A percentile compares a stretch with the other conserved stretches of the same genome.
These are phyloP conservation scores for Hygrophoropsis aurantiaca DNA, from an alignment of 768 basidiomycete genomes.

Conservation along the genomic window DNA sequence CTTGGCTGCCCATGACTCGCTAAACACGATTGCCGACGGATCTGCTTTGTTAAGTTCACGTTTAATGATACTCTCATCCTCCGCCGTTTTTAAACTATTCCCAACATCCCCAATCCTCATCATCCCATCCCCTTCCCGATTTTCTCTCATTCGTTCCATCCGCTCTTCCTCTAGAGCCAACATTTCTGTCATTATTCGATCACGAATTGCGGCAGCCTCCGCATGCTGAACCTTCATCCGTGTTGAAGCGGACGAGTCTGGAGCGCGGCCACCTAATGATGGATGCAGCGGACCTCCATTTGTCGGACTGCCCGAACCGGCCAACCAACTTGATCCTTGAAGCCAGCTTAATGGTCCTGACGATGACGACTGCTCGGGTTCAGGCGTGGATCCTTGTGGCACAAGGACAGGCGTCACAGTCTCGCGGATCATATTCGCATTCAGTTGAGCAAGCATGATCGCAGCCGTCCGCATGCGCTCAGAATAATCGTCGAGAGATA, in stretches of 20 bases:
- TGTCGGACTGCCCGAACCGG: conserved; percentile 15
- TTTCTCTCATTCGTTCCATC: conserved; percentile 87
- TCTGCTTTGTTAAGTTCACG: conserved; percentile 92
- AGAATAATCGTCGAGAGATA: conserved; percentile 96
- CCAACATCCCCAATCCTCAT: conserved; percentile 54
- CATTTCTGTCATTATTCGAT: conserved; percentile 99
- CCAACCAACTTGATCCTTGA: conserved; percentile 56
- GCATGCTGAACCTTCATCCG: conserved; percentile 76
- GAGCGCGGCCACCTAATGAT: conserved; percentile 25
- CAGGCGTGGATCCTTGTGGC: conserved; percentile 7
- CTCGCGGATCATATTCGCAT: conserved; percentile 72
- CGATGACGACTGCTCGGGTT: conserved; percentile 8
- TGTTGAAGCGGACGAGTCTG: conserved; percentile 31
- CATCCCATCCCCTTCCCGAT: conserved; percentile 64
- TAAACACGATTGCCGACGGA: conserved; percentile 93
- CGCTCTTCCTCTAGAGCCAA: conserved; percentile 93
- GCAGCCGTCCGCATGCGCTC: conserved; percentile 98
- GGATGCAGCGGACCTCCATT: conserved; percentile 30
- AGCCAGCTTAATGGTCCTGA: conserved; percentile 47
- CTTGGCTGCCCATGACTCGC: conserved; percentile 93
- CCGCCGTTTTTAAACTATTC: conserved; percentile 61
- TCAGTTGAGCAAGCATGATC: conserved; percentile 96
- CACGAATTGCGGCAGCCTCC: conserved; percentile 88
- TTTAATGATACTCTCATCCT: conserved; percentile 93
- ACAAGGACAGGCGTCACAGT: conserved; percentile 29